Evolutionary conservation across 2,329 filamentous ascomycete genomes (phyloP).

Genomic region (Sporothrix globosa): DNA sequence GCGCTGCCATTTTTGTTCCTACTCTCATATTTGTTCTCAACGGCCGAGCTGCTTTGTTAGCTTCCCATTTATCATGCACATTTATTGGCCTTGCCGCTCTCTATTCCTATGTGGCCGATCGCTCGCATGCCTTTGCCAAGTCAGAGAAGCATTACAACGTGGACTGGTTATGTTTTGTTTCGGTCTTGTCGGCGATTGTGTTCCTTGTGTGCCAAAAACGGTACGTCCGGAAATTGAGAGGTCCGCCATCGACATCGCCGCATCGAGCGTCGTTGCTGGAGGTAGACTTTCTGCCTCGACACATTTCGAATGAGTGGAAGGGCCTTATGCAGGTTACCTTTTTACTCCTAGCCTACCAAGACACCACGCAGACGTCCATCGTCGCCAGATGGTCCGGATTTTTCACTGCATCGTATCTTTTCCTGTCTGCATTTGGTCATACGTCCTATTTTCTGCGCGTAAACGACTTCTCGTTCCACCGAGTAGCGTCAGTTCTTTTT

Average conservation of each 20-base stretch:
- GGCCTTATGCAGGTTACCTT: slow-evolving; percentile 64
- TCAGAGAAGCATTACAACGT: slow-evolving; percentile 45
- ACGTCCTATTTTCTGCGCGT: slow-evolving; percentile 61
- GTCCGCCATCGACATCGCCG: not conserved
- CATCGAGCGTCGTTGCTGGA: slow-evolving; percentile 33
- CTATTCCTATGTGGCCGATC: slow-evolving; percentile 59
- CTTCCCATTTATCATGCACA: not conserved
- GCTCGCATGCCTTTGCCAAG: slow-evolving; percentile 58
- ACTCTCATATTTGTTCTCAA: not conserved
- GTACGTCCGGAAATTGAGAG: not conserved
- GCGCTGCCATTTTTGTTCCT: not conserved
- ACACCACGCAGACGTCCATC: slow-evolving; percentile 53
- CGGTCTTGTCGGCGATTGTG: slow-evolving; percentile 32
- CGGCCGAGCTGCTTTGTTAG: not conserved
- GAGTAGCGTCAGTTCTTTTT: slow-evolving; percentile 57
- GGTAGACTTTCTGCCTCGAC: slow-evolving; percentile 53
- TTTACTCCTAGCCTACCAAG: slow-evolving; percentile 58
- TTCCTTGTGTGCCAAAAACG: not conserved
- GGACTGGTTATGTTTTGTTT: slow-evolving; percentile 39
- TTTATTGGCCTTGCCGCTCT: slow-evolving; percentile 26
- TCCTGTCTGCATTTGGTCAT: slow-evolving; percentile 65
- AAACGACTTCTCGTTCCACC: slow-evolving; percentile 59
- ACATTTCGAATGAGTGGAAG: slow-evolving; percentile 67
- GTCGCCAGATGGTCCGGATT: slow-evolving; percentile 60
- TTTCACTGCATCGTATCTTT: slow-evolving; percentile 61